These are phyloP conservation scores for Aspergillus vadensis DNA, from an alignment of 2,329 filamentous ascomycete species.

Conservation along the genomic window DNA sequence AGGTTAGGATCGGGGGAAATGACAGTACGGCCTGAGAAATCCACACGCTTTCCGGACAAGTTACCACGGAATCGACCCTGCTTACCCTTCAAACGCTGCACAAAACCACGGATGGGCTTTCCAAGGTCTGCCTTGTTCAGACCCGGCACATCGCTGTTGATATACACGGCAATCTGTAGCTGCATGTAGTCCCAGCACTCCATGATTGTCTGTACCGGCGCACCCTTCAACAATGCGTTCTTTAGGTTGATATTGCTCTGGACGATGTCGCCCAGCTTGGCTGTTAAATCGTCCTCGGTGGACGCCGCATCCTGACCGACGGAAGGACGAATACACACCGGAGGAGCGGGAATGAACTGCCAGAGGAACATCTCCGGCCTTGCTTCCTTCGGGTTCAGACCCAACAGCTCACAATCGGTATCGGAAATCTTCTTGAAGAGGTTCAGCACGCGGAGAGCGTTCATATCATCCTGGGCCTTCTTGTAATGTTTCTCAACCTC, in stretches of 20 bases:
- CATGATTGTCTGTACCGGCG: constrained; percentile 85
- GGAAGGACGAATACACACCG: constrained; percentile 89
- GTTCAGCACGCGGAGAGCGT: constrained; percentile 83
- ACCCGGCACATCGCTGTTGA: constrained; percentile 93
- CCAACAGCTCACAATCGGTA: constrained; percentile 86
- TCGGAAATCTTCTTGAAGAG: constrained; percentile 86
- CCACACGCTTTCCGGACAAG: constrained; percentile 94
- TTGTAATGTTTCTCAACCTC: constrained; percentile 89
- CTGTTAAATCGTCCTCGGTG: constrained; percentile 94
- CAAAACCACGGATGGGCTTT: constrained; percentile 89
- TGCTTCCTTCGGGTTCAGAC: constrained; percentile 81
- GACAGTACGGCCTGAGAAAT: constrained; percentile 96
- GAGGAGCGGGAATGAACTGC: constrained; percentile 92
- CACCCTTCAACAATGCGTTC: constrained; percentile 78
- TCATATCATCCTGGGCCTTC: constrained; percentile 92
- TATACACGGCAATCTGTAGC: constrained; percentile 93
- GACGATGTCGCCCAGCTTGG: constrained; percentile 94
- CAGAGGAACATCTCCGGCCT: constrained; percentile 96
- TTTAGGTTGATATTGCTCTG: constrained; percentile 87
- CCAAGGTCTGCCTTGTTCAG: constrained; percentile 85
- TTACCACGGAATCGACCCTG: constrained; percentile 97
- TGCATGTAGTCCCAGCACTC: constrained; percentile 98
- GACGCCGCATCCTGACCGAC: constrained; percentile 91
- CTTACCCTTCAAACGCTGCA: constrained; percentile 93
- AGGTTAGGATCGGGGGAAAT: constrained; percentile 97